Evolutionary conservation across 768 basidiomycete genomes (phyloP).

Genomic region (Candolleomyces eurysporus): DNA sequence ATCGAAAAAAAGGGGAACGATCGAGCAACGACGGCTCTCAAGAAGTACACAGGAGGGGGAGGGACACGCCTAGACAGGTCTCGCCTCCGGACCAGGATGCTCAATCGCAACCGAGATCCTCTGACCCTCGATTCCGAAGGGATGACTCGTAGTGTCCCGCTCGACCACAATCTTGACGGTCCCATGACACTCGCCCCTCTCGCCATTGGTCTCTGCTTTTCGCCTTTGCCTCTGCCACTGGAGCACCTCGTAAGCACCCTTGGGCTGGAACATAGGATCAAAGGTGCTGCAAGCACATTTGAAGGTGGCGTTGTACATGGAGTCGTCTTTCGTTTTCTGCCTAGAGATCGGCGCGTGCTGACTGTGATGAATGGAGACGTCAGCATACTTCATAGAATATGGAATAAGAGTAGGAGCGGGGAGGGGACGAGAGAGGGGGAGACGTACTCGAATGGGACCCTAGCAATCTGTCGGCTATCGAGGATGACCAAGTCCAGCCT

Average conservation of each 20-base stretch:
- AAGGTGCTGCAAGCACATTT: background rate
- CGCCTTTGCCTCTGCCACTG: background rate
- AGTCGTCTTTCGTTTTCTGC: background rate
- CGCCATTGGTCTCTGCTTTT: background rate
- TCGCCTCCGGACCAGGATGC: background rate
- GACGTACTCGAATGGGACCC: constrained; percentile 26
- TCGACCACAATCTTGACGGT: background rate
- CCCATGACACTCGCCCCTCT: background rate
- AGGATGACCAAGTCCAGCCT: constrained; percentile 23
- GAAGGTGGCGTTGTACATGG: background rate
- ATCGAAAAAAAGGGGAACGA: too few relatives aligned
- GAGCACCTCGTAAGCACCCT: background rate
- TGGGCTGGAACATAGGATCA: background rate
- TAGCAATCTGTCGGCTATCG: constrained; percentile 28
- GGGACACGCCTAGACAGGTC: too few relatives aligned
- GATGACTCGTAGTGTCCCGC: background rate
- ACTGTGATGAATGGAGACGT: background rate
- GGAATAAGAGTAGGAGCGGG: background rate
- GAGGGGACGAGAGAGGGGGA: background rate
- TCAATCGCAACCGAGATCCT: background rate
- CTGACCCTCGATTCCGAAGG: background rate
- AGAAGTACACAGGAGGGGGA: too few relatives aligned
- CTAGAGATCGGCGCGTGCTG: background rate
- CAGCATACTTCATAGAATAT: background rate
- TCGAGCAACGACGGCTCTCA: too few relatives aligned